Percentiles rank a stretch among this genome's conserved stretches.
These are phyloP conservation scores for Protomyces lactucae-debilis DNA, from an alignment of 1,139 yeast genomes.

Conservation along the genomic window DNA sequence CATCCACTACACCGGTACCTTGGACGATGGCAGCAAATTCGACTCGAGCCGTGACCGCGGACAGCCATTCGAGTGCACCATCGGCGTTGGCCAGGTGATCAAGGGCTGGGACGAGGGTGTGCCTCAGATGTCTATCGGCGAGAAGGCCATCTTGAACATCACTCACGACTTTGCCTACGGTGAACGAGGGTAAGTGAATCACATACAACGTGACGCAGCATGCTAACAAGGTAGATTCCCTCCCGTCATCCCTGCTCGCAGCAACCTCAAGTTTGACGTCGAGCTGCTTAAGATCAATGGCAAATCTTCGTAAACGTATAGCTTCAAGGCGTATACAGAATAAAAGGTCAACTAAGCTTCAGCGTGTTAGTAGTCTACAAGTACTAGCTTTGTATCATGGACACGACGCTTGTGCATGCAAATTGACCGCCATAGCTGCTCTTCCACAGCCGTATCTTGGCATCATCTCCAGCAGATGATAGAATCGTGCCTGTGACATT, in stretches of 20 bases:
- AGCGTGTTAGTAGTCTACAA: neutral
- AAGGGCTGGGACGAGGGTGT: constrained; percentile 91
- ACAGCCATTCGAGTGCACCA: constrained; percentile 77
- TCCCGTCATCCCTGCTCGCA: constrained; percentile 92
- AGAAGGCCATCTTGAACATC: constrained; percentile 83
- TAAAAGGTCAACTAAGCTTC: neutral
- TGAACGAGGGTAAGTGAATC: neutral
- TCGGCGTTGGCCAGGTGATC: constrained; percentile 95
- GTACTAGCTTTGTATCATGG: constrained; percentile 48
- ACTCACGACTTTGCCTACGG: constrained; percentile 92
- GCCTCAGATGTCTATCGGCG: constrained; percentile 86
- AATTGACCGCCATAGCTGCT: constrained; percentile 78
- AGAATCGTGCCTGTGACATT: constrained; percentile 86
- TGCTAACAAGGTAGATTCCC: constrained; percentile 54
- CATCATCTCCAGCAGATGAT: constrained; percentile 94
- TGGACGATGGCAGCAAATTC: constrained; percentile 89
- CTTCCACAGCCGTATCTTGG: constrained; percentile 86
- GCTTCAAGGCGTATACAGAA: neutral
- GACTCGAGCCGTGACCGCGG: constrained; percentile 94
- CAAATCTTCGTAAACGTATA: neutral
- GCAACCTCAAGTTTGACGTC: constrained; percentile 53
- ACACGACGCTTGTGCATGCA: constrained; percentile 85
- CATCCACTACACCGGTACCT: constrained; percentile 92
- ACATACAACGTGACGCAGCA: neutral
- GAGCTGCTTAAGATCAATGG: constrained; percentile 29